Evolutionary conservation across 768 basidiomycete genomes (phyloP), one percentile per base, ranked within the genome.

Genomic region (Trametes cinnabarina): DNA sequence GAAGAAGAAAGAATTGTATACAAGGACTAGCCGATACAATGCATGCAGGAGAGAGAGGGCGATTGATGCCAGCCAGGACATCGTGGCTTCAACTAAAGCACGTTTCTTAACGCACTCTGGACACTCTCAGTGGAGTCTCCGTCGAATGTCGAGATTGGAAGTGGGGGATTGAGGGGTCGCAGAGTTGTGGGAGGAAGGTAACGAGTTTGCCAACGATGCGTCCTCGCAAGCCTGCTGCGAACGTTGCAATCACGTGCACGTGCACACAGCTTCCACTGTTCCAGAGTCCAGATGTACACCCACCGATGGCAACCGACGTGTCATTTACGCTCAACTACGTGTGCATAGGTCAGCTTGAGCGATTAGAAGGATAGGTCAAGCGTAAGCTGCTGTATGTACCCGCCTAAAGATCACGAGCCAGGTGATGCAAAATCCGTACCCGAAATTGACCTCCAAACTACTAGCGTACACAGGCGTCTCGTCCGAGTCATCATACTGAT

Each of bases 11-110:
- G 71, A 75, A 62, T 72, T 72, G 66, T 79, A 47, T 44, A 74
- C 68, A 25, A 80, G 68, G 59, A 78, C 65, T 39, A 81, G 51
- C 44, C 76, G 73, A 72, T 88, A 84, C 51, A 84, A 53, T 60
- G 75, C 71, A 73, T 92, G 90, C 61, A 91, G 66, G 61, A 82
- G 62, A 56, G 75, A 72, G 51, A 92, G 79, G 61, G 76, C 67
- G 56, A 78, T 69, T 47, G 73, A 72, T 64, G 78, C 75, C 62
- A 85, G 66, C 68, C 80, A 69, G 60, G 69, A 68, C 83, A 84
- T 84, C 47, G 64, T 47, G 52, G 22, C 43, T 19, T 22, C 28
- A 52, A 51, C 47, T 52, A n/a, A 25, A 48, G 54, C 60, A 49
- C 54, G 60, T 56, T 49, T 28, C 11, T 7, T 56, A 48, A 52